Evolutionary conservation across 345 rosid genomes (phyloP).

Genomic region (Cochlearia excelsa): DNA sequence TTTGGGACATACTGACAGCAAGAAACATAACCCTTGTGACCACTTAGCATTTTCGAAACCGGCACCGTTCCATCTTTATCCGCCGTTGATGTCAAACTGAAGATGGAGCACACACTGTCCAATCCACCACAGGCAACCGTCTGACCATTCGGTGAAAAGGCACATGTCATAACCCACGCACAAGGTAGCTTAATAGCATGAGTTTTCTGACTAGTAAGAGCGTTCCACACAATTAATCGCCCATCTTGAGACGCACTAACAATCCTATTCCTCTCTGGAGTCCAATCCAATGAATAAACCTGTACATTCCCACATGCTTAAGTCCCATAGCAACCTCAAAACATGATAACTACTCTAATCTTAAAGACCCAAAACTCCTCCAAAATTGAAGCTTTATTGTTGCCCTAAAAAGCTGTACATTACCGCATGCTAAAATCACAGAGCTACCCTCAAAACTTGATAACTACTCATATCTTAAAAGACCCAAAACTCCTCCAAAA

Average conservation of each 20-base stretch:
- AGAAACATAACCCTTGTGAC: conserved; percentile 92
- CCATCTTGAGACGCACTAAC: conserved; percentile 99
- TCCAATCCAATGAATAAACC: conserved; percentile 96
- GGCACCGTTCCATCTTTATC: conserved; percentile 82
- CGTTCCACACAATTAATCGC: conserved; percentile 91
- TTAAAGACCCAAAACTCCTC: neutral
- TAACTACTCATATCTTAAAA: neutral
- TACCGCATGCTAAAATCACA: no score
- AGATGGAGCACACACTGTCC: conserved; percentile 88
- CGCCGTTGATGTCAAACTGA: conserved; percentile 75
- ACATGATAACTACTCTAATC: neutral
- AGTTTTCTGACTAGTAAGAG: conserved; percentile 92
- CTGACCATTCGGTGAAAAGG: conserved; percentile 90
- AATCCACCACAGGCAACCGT: conserved; percentile 98
- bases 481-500: conserved; percentile 23
- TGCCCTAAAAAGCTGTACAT: neutral
- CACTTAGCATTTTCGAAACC: conserved; percentile 73
- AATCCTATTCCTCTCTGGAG: conserved; percentile 73
- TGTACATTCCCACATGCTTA: conserved; percentile 32
- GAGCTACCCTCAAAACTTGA: neutral
- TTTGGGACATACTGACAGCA: conserved; percentile 93
- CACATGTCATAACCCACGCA: conserved; percentile 99
- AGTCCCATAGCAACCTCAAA: conserved; percentile 13
- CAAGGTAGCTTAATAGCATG: conserved; percentile 95
- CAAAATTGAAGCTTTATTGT: neutral